phyloP scores from a whole-genome alignment of 1,139 yeast species.

The Candida tetrigidarum region DNA sequence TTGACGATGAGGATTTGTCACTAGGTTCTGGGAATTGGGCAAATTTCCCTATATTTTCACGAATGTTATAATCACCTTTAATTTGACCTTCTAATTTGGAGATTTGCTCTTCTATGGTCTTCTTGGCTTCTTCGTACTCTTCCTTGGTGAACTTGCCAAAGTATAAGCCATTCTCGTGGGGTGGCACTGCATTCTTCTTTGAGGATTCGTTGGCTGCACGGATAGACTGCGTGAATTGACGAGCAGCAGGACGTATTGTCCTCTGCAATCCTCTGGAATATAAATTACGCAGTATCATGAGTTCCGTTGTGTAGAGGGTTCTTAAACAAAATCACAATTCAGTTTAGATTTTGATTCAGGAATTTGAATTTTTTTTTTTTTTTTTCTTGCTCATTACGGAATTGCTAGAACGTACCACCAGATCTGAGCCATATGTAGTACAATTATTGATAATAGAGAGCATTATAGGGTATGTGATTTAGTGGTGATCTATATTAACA shows the following conservation, averaged over 20 bases:
- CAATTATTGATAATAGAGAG: too few species aligned
- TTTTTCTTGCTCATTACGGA: too few species aligned
- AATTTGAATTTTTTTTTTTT: too few species aligned
- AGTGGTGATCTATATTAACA: too few species aligned
- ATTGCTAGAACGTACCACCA: too few species aligned
- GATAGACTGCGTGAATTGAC: neutral
- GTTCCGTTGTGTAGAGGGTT: too few species aligned
- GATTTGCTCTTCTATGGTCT: constrained; percentile 38
- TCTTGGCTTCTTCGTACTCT: constrained; percentile 46
- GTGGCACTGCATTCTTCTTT: constrained; percentile 5
- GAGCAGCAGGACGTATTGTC: neutral
- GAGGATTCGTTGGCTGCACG: neutral
- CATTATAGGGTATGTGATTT: too few species aligned
- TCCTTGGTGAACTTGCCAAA: constrained; percentile 42
- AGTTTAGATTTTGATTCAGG: too few species aligned
- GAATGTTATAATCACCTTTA: constrained; percentile 41
- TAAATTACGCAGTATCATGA: neutral
- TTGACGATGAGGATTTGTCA: constrained; percentile 16
- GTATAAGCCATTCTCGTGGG: constrained; percentile 21
- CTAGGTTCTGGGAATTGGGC: constrained; percentile 37
- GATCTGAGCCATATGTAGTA: too few species aligned
- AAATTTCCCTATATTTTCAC: constrained; percentile 41
- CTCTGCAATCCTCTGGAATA: neutral
- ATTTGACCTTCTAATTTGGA: constrained; percentile 37
- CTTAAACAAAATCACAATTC: too few species aligned